phyloP scores from a whole-genome alignment of 2,329 filamentous ascomycete species.

The Colletotrichum tropicale region DNA sequence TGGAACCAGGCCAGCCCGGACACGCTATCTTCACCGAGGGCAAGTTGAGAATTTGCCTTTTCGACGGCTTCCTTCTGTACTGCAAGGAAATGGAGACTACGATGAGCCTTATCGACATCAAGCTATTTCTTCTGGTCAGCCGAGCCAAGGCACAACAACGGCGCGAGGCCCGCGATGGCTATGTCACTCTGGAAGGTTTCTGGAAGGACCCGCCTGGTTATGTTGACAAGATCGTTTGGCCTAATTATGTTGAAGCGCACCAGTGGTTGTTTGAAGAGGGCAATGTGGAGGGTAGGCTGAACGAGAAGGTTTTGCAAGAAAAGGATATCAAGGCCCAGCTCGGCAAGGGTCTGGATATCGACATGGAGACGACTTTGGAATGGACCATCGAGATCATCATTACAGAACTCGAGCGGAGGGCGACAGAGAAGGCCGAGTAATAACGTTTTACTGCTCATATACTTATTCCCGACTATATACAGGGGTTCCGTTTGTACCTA shows the following conservation, averaged over 20 bases:
- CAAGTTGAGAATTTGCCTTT: constrained; percentile 65
- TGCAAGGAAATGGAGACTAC: constrained; percentile 59
- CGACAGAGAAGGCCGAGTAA: not conserved
- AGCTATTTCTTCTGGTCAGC: constrained; percentile 77
- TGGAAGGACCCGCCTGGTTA: constrained; percentile 96
- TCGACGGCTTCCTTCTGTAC: constrained; percentile 91
- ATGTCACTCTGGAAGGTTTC: constrained; percentile 86
- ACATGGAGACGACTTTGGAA: constrained; percentile 65
- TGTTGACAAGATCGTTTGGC: constrained; percentile 94
- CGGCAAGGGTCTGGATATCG: constrained; percentile 50
- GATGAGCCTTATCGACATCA: constrained; percentile 70
- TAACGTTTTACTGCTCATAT: not conserved
- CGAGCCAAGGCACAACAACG: constrained; percentile 68
- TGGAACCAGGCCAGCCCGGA: constrained; percentile 47
- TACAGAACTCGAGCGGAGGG: constrained; percentile 39
- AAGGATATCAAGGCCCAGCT: constrained; percentile 55
- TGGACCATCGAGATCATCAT: constrained; percentile 74
- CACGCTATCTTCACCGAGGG: constrained; percentile 34
- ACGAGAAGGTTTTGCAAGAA: constrained; percentile 46
- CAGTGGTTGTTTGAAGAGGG: constrained; percentile 76
- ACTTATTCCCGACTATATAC: not conserved
- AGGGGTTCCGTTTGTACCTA: not conserved
- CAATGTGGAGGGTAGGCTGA: constrained; percentile 65
- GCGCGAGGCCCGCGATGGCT: constrained; percentile 73
- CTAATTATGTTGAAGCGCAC: constrained; percentile 86